Conservation (phyloP, 129 eudicot genomes). For the Glebionis coronaria region DNA sequence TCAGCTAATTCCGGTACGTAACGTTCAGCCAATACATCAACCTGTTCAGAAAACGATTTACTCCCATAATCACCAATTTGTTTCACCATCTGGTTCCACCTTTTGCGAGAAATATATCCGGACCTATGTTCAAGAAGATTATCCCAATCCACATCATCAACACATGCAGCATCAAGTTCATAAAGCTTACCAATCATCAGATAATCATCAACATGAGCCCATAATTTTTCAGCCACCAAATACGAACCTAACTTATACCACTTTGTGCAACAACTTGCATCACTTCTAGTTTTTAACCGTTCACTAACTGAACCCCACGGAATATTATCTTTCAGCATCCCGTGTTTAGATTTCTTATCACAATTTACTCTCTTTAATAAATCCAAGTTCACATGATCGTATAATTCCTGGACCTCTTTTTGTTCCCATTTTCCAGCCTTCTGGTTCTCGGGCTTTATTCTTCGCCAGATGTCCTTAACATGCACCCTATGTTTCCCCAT, state of each 20-base stretch:
- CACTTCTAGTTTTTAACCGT: conserved; percentile 38
- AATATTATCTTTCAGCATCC: conserved; percentile 73
- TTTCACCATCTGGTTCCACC: conserved; percentile 66
- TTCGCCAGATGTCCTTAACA: conserved; percentile 60
- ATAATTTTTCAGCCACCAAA: conserved; percentile 49
- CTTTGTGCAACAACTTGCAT: conserved; percentile 43
- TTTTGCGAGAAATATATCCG: conserved; percentile 49
- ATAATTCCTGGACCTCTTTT: no score
- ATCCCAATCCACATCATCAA: conserved; percentile 86
- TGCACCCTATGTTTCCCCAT: conserved; percentile 57
- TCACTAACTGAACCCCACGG: conserved; percentile 66
- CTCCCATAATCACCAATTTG: conserved; percentile 40
- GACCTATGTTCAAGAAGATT: conserved; percentile 51
- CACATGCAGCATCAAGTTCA: conserved; percentile 50
- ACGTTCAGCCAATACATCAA: conserved; percentile 56
- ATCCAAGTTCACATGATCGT: conserved; percentile 55
- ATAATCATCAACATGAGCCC: conserved; percentile 69
- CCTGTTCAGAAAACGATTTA: conserved; percentile 59
- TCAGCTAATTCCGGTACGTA: conserved; percentile 52
- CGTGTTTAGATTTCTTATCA: conserved; percentile 58
- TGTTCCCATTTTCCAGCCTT: conserved; percentile 70
- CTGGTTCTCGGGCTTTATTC: conserved; percentile 32
- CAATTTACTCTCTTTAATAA: conserved; percentile 29
- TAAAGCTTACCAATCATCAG: conserved; percentile 44
- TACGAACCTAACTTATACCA: conserved; percentile 72